phyloP scores from a whole-genome alignment of 768 basidiomycete species.

The Boletus sensibilis region DNA sequence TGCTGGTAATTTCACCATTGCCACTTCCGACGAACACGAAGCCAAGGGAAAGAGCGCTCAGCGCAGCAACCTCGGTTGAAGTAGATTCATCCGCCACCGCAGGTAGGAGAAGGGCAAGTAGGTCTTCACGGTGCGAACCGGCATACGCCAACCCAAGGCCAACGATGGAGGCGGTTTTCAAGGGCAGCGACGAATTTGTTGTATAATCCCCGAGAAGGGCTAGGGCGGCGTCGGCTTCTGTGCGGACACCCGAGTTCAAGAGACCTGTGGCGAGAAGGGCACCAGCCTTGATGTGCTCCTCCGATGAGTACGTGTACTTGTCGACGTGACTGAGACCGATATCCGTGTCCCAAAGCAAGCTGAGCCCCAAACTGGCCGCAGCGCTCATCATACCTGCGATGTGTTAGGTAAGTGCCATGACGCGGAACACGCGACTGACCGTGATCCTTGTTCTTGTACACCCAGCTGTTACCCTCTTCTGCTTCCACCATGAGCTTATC shows the following conservation, averaged over 20 bases:
- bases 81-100: conserved; percentile 76
- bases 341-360: conserved; percentile 95
- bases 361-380: conserved; percentile 89
- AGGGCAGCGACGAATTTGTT: conserved; percentile 77
- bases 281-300: conserved; percentile 98
- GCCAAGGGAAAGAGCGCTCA: conserved; percentile 86
- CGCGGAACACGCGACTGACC: conserved; percentile 46
- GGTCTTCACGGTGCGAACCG: conserved; percentile 88
- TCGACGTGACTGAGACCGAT: conserved; percentile 92
- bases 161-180: conserved; percentile 86
- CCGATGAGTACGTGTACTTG: conserved; percentile 94
- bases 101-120: conserved; percentile 75
- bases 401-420: conserved; percentile 2
- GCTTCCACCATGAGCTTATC: conserved; percentile 98
- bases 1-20: conserved; percentile 87
- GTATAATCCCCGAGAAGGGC: conserved; percentile 90
- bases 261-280: conserved; percentile 94
- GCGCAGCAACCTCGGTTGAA: conserved; percentile 85
- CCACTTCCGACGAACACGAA: conserved; percentile 96
- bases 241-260: conserved; percentile 83
- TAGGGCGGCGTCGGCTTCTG: conserved; percentile 90
- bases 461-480: conserved; percentile 95
- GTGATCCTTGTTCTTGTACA: conserved; percentile 99
- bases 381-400: conserved; percentile 89
- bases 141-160: conserved; percentile 94